A percentile compares a stretch with the other conserved stretches of the same genome.
These are phyloP conservation scores for Nothophytophthora sp. DNA, from an alignment of 352 stramenopile species.

Conservation along the genomic window DNA sequence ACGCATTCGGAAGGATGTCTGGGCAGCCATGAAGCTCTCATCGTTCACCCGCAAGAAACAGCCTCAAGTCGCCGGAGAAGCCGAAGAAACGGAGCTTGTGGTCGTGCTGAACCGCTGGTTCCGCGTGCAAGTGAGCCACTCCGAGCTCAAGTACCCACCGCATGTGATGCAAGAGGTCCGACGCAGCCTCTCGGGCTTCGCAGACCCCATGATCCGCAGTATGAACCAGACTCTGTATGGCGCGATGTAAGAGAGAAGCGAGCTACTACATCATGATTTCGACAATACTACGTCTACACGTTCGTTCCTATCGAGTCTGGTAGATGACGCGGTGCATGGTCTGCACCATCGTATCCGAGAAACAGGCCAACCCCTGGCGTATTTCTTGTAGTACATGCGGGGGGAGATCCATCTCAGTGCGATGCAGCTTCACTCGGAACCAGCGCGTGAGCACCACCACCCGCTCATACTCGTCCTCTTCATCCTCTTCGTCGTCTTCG, in stretches of 20 bases:
- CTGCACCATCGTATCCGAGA: conserved; percentile 39
- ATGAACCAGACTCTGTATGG: conserved; percentile 31
- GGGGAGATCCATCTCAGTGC: conserved; percentile 34
- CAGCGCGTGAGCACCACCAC: conserved; percentile 38
- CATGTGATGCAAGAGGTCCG: conserved; percentile 21
- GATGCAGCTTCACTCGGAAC: conserved; percentile 35
- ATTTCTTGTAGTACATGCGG: conserved; percentile 33
- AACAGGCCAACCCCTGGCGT: conserved; percentile 30
- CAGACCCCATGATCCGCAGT: conserved; percentile 29
- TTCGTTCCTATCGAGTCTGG: conserved; percentile 11
- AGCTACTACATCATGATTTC: conserved; percentile 20
- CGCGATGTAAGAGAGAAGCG: background rate
- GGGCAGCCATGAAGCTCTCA: conserved; percentile 24
- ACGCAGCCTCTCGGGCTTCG: conserved; percentile 12
- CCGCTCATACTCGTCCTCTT: conserved; percentile 28
- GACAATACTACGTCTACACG: background rate
- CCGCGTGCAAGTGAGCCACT: conserved; percentile 20
- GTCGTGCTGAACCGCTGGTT: conserved; percentile 28
- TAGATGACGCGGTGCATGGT: conserved; percentile 43
- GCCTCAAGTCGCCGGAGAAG: background rate
- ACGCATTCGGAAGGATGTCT: conserved; percentile 29
- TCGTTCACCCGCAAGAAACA: conserved; percentile 18
- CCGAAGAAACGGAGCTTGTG: conserved; percentile 16
- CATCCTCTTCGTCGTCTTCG: conserved; percentile 10
- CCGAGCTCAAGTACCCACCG: conserved; percentile 6